Base-by-base conservation (phyloP, 352 stramenopile genomes). In the Phytophthora litchii region DNA sequence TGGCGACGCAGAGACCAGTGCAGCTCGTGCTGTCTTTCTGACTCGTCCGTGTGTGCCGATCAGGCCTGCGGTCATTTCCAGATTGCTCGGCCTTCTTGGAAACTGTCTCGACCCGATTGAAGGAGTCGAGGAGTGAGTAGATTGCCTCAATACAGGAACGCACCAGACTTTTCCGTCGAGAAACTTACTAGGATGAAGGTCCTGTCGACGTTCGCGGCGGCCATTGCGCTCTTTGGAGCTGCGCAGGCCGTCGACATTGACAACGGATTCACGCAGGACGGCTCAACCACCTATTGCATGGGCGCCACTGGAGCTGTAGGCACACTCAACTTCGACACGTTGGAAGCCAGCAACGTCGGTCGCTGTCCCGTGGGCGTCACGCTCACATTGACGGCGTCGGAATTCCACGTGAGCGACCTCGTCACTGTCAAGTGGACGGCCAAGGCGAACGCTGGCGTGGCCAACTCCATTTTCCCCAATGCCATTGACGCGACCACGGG, bases 261-360 rank as follows among this genome's bases (percentile, higher is more conserved):
- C 57, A 71, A 70, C 42, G 81, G 80, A 12, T 93, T 87, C 50
- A 74, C 65, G 20, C 60, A 78, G 36, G 80, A 93, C 46, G 81
- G 83, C 31, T 25, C 59, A 4, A 87, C 78, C 19, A 93, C 83
- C 7, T 93, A 93, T 62, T 93, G 83, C 62, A 75, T 90, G 70
- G 83, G 81, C 49, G 52, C 85, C 16, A 68, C 48, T 27, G 61
- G 46, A 8, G 16, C 44, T 10, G 64, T 62, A 21, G 67, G 65
- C 11, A 72, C 65, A 19, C 67, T 88, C 10, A 70, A 25, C 14
- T 87, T 91, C 58, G 53, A 75, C 45, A 56, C 77, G 19, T 54
- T 93, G 23, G 48, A 73, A 11, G 46, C 57, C 29, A 67, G 67
- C 64, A 93, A 76, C 50, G 60, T 72, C 14, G 74, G 78, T 7